Percentiles rank a stretch among this genome's conserved stretches.
Evolutionary conservation across 805 yeast genomes (phyloP).

Genomic region (Hyphopichia homilentoma): DNA sequence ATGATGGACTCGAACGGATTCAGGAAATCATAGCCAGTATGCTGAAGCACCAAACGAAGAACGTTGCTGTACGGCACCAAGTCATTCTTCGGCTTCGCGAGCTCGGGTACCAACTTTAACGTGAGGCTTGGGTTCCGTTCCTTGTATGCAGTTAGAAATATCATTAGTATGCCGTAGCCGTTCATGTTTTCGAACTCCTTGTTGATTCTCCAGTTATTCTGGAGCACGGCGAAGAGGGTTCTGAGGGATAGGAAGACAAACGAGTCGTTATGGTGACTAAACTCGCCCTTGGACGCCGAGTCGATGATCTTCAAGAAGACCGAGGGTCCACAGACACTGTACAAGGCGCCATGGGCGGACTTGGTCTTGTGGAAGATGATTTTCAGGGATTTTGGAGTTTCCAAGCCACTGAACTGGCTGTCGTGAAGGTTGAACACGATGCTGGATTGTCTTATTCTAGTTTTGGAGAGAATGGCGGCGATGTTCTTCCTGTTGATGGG

Average conservation of each 20-base stretch:
- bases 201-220: conserved; percentile 46
- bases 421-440: conserved; percentile 1
- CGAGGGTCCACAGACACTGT: conserved; percentile 51
- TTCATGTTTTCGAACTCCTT: conserved; percentile 57
- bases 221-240: conserved; percentile 40
- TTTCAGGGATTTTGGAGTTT: conserved; percentile 5
- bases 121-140: conserved; percentile 11
- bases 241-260: conserved; percentile 32
- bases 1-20: conserved; percentile 56
- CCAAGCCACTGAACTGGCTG: conserved; percentile 3
- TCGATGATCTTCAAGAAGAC: conserved; percentile 46
- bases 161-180: conserved; percentile 58
- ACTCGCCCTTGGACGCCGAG: conserved; percentile 27
- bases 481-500: no score
- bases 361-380: conserved; percentile 19
- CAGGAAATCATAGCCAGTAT: conserved; percentile 52
- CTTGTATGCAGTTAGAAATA: conserved; percentile 48
- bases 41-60: conserved; percentile 45
- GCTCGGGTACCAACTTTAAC: conserved; percentile 1
- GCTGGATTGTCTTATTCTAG: conserved; percentile 1
- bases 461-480: background rate
- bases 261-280: conserved; percentile 12
- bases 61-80: conserved; percentile 20
- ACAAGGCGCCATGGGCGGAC: conserved; percentile 29
- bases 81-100: conserved; percentile 1